Percentiles rank a stretch among this genome's conserved stretches.
These are phyloP conservation scores for Coemansia sp. DNA, from an alignment of 192 early-diverging fungal genomes.

Conservation along the genomic window DNA sequence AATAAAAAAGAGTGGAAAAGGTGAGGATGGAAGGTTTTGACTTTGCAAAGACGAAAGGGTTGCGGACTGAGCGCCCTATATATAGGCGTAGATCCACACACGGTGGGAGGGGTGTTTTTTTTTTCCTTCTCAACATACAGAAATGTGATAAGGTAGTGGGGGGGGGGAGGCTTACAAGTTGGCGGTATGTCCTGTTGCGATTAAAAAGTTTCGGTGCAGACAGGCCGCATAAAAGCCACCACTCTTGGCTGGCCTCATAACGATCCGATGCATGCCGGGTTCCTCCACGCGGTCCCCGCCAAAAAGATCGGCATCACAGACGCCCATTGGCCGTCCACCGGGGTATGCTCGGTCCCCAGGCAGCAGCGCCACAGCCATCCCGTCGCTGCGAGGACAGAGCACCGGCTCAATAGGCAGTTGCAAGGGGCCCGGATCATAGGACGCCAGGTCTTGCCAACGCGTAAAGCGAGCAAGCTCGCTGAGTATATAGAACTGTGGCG, in stretches of 20 bases:
- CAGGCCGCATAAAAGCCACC: slow-evolving; percentile 31
- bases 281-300: background rate
- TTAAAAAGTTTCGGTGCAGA: slow-evolving; percentile 8
- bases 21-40: background rate
- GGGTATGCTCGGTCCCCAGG: slow-evolving; percentile 44
- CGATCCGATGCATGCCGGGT: slow-evolving; percentile 26
- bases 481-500: slow-evolving; percentile 67
- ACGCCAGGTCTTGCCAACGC: slow-evolving; percentile 53
- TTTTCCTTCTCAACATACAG: background rate
- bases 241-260: slow-evolving; percentile 9
- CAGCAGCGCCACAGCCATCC: slow-evolving; percentile 25
- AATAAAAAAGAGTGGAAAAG: too few species aligned
- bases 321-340: background rate
- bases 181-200: background rate
- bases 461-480: slow-evolving; percentile 47
- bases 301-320: slow-evolving; percentile 17
- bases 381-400: slow-evolving; percentile 28
- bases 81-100: background rate
- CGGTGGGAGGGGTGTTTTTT: too few species aligned
- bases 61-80: background rate
- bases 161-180: background rate
- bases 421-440: too few species aligned
- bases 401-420: slow-evolving; percentile 30
- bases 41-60: background rate
- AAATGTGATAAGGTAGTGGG: background rate